Evolutionary conservation across 257 asterid species (phyloP), one percentile per base, ranked within the genome.

Genomic region (Solanum pennellii): DNA sequence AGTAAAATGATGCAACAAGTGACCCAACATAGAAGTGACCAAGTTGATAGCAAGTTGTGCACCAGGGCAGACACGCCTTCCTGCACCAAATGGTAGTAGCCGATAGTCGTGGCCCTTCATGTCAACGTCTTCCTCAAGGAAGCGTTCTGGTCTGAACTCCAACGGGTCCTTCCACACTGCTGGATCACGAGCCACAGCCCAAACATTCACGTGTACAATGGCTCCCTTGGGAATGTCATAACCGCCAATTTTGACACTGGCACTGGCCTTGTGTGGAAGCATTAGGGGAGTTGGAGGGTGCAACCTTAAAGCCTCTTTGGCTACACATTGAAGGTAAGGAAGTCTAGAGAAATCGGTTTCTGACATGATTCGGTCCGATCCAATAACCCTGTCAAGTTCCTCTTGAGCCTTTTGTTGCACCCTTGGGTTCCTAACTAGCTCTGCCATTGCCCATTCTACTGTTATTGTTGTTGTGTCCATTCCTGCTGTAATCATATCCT

Each of bases 401-500:
- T 94, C 97, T 72, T 96, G 98, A 59, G 92, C 92, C 92, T 96
- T 96, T 20, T 91, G 92, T 86, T 96, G 99, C 37, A 95, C 99
- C 86, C 98, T 88, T 2, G 98, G 99, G 90, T 94, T 96, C 89
- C 91, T 88, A 1, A 96, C 96, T 88, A 96, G 85, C 93, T 95
- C 99, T 0, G 98, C 99, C 92, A 96, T 62, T 8, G 93, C 97
- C 99, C 99, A 96, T 59, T 96, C 99, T 8, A 90, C 96, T 1
- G 96, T 90, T 80, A 95, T 96, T n/a, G 98, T 88, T 47, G 96
- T 92, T 1, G 99, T 96, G 93, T 96, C 99, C 98, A 96, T 95
- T 72, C 98, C 99, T 1, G 99, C 99, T 2, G 98, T 92, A 86
- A 96, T 94, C 99, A 94, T 95, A 69, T 96, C 97, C 98, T 96